These are phyloP conservation scores for Ophiosphaerella korrae DNA, from an alignment of 2,329 filamentous ascomycete species.

Conservation along the genomic window DNA sequence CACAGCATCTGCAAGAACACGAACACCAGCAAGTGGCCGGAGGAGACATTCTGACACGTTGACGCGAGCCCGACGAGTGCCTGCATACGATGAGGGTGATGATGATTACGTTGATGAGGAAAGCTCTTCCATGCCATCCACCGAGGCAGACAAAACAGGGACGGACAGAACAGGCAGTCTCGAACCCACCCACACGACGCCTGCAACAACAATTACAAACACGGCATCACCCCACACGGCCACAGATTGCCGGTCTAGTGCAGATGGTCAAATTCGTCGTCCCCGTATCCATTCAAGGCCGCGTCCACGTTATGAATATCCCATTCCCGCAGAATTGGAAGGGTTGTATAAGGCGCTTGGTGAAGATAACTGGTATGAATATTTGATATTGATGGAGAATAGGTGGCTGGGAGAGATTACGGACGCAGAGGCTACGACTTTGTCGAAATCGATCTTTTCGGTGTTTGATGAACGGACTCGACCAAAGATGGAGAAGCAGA, in stretches of 20 bases:
- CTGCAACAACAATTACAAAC: not conserved
- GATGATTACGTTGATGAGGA: not conserved
- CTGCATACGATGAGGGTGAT: not conserved
- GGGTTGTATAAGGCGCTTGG: conserved; percentile 17
- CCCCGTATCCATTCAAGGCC: not conserved
- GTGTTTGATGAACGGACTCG: conserved; percentile 2
- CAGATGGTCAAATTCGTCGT: not conserved
- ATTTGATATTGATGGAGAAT: conserved; percentile 14
- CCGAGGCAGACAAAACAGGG: not conserved
- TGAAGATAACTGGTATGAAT: conserved; percentile 20
- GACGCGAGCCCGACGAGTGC: not conserved
- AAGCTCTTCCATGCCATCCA: not conserved
- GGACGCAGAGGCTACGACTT: conserved; percentile 2
- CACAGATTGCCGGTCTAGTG: not conserved
- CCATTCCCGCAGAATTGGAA: conserved; percentile 11
- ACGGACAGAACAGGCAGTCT: not conserved
- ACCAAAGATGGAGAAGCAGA: conserved; percentile 9
- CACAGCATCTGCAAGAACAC: not conserved
- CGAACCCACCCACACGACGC: not conserved
- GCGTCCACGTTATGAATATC: conserved; percentile 9
- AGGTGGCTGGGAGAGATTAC: conserved; percentile 6
- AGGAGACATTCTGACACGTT: not conserved
- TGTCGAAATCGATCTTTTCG: conserved; percentile 10
- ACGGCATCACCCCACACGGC: not conserved
- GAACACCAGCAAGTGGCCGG: not conserved